These are phyloP conservation scores for Acanthamoeba healyi DNA, from an alignment of 208 protist genomes.

Conservation along the genomic window DNA sequence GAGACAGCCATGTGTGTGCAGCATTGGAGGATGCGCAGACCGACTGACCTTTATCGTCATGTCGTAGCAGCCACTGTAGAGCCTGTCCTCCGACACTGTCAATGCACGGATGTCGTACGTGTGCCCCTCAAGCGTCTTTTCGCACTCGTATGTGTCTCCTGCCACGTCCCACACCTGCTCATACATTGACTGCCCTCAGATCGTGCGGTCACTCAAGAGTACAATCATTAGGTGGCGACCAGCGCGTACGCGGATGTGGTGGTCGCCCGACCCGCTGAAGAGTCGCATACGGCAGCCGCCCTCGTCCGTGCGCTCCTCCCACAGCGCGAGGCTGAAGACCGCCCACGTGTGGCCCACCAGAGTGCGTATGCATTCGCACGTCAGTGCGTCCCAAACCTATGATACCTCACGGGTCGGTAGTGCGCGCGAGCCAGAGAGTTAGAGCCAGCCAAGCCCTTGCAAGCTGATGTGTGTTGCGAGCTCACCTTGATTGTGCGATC, in stretches of 20 bases:
- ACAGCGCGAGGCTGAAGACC: conserved; percentile 45
- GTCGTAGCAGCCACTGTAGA: conserved; percentile 63
- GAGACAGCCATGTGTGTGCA: background rate
- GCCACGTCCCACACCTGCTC: conserved; percentile 31
- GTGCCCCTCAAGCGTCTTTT: conserved; percentile 29
- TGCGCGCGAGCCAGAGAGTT: no score
- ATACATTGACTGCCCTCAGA: no score
- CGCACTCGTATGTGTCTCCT: conserved; percentile 2
- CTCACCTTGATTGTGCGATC: conserved; percentile 52
- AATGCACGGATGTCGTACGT: conserved; percentile 35
- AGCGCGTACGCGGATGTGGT: background rate
- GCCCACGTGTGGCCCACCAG: conserved; percentile 49
- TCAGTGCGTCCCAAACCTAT: conserved; percentile 19
- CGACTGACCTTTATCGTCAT: conserved; percentile 48
- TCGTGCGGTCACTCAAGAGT: background rate
- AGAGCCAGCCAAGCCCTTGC: no score
- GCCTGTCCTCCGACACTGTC: background rate
- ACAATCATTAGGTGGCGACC: background rate
- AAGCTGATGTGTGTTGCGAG: background rate
- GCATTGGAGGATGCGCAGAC: background rate
- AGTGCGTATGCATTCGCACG: conserved; percentile 6
- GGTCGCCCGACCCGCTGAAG: conserved; percentile 50
- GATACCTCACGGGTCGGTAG: background rate
- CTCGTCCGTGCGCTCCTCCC: background rate
- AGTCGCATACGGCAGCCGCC: background rate